phyloP scores from a whole-genome alignment of 352 stramenopile genomes.

The Phytopythium boreale region DNA sequence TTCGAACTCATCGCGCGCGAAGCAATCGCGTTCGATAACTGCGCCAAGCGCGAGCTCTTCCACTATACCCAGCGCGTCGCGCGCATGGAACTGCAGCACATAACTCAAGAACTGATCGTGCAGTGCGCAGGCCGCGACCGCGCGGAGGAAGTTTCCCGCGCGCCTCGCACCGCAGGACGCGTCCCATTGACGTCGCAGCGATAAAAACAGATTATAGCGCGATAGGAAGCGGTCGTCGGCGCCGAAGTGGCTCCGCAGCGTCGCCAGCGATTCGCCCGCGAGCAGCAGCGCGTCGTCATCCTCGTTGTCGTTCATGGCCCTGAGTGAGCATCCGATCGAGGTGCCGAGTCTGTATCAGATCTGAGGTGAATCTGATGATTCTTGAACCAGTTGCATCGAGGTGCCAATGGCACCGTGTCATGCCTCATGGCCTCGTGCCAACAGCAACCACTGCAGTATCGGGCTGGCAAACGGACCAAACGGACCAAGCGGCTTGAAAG shows the following conservation, averaged over 20 bases:
- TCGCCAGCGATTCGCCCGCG: neutral
- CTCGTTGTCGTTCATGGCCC: neutral
- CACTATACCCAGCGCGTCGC: slow-evolving; percentile 25
- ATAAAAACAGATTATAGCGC: slow-evolving; percentile 16
- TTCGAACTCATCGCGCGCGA: slow-evolving; percentile 2
- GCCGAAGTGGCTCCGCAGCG: neutral
- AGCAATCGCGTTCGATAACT: neutral
- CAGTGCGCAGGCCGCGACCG: slow-evolving; percentile 21
- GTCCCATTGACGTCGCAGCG: slow-evolving; percentile 15
- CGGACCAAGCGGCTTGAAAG: no score
- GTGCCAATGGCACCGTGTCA: no score
- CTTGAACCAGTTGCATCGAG: neutral
- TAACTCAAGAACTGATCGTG: slow-evolving; percentile 25
- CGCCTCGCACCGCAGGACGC: neutral
- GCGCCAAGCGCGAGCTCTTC: slow-evolving; percentile 6
- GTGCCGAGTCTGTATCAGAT: neutral
- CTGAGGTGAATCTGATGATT: neutral
- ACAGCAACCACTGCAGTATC: no score
- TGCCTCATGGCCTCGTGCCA: no score
- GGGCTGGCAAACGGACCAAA: no score
- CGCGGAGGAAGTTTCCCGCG: slow-evolving; percentile 16
- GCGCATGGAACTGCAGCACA: slow-evolving; percentile 29
- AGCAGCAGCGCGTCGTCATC: slow-evolving; percentile 1
- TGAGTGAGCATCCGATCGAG: neutral
- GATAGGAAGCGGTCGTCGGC: neutral